Conservation (phyloP, 2,329 filamentous ascomycete species). For the Xylaria sp. region DNA sequence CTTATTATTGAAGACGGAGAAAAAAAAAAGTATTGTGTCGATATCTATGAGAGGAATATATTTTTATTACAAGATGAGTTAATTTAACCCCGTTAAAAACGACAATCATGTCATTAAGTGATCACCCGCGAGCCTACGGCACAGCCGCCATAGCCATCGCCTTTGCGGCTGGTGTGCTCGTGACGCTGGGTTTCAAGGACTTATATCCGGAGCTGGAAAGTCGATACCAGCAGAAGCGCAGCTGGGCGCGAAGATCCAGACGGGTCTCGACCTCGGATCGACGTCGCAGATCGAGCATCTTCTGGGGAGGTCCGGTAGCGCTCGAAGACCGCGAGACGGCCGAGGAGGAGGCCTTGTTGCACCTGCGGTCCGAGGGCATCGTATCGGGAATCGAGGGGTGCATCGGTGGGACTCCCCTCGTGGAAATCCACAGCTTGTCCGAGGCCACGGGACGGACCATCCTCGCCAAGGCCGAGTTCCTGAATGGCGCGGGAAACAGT, state of each 20-base stretch:
- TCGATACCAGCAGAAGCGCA: constrained; percentile 64
- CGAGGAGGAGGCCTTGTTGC: constrained; percentile 35
- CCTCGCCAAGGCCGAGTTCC: constrained; percentile 92
- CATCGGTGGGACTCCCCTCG: constrained; percentile 92
- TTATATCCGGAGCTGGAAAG: constrained; percentile 78
- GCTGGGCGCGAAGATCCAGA: constrained; percentile 39
- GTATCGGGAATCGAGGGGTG: constrained; percentile 86
- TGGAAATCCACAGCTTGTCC: constrained; percentile 86
- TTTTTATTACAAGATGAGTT: constrained; percentile 11
- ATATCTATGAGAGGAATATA: neutral
- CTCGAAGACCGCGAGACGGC: constrained; percentile 65
- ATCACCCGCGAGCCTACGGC: constrained; percentile 71
- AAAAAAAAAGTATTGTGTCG: neutral
- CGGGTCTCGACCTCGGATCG: constrained; percentile 28
- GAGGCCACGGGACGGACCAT: constrained; percentile 89
- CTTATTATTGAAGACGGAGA: neutral
- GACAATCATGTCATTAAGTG: constrained; percentile 65
- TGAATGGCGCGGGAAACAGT: constrained; percentile 93
- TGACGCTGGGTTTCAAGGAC: constrained; percentile 83
- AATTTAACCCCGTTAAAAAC: neutral
- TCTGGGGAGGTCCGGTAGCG: constrained; percentile 61
- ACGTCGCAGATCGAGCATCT: constrained; percentile 55
- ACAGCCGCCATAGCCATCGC: constrained; percentile 74
- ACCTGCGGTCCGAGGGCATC: constrained; percentile 55
- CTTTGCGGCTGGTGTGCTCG: constrained; percentile 79